These are phyloP conservation scores for Podila minutissima DNA, from an alignment of 192 early-diverging fungal species.

Conservation along the genomic window DNA sequence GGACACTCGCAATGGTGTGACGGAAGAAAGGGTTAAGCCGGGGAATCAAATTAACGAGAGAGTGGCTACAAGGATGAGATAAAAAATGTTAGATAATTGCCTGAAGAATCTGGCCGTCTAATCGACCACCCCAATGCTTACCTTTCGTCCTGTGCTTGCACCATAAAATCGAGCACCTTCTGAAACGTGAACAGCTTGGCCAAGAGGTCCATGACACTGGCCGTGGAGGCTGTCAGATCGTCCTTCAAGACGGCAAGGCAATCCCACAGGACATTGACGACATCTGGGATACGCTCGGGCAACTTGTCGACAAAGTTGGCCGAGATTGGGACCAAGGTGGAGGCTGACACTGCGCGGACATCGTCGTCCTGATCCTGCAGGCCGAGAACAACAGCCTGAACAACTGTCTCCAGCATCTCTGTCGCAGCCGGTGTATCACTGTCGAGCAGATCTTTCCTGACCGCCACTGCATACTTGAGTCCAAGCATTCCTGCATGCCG, in stretches of 20 bases:
- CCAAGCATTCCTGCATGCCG: slow-evolving; percentile 93
- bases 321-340: slow-evolving; percentile 88
- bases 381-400: slow-evolving; percentile 86
- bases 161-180: slow-evolving; percentile 64
- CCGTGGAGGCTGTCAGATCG: slow-evolving; percentile 93
- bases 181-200: slow-evolving; percentile 79
- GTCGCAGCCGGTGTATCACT: slow-evolving; percentile 23
- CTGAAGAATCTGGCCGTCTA: slow-evolving; percentile 5
- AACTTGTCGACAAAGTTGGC: slow-evolving; percentile 79
- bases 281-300: slow-evolving; percentile 71
- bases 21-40: slow-evolving; percentile 95
- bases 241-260: slow-evolving; percentile 89
- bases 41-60: slow-evolving; percentile 79
- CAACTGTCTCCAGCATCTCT: slow-evolving; percentile 74
- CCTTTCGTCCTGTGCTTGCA: slow-evolving; percentile 45
- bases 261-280: slow-evolving; percentile 88
- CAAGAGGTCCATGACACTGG: slow-evolving; percentile 92
- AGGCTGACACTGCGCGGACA: slow-evolving; percentile 91
- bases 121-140: neutral
- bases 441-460: slow-evolving; percentile 85
- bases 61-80: slow-evolving; percentile 34
- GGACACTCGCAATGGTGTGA: slow-evolving; percentile 88
- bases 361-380: slow-evolving; percentile 93
- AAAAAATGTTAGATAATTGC: neutral
- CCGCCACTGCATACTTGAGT: slow-evolving; percentile 94